A percentile compares a stretch with the other conserved stretches of the same genome.
Conservation (phyloP, 306 rosid genomes). For the Acmispon strigosus region DNA sequence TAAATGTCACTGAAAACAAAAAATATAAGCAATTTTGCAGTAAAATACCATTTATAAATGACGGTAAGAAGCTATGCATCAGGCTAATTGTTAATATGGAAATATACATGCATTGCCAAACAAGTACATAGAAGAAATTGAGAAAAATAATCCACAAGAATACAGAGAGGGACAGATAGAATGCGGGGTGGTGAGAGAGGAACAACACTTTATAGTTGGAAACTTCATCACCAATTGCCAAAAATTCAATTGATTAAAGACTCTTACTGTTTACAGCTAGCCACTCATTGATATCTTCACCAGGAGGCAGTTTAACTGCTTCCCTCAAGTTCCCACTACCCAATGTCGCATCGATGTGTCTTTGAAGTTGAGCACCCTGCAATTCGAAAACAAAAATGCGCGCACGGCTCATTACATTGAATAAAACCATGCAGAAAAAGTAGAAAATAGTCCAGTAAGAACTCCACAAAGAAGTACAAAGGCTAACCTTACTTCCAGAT, state of each 20-base stretch:
- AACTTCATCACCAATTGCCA: background rate
- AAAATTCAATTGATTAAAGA: background rate
- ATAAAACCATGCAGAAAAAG: background rate
- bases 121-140: background rate
- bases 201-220: background rate
- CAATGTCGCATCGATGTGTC: conserved; percentile 79
- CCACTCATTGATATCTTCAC: conserved; percentile 93
- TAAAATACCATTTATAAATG: background rate
- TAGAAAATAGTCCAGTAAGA: background rate
- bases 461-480: background rate
- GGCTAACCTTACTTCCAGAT: conserved; percentile 71
- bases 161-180: background rate
- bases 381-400: conserved; percentile 16
- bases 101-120: background rate
- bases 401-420: background rate
- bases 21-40: background rate
- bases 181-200: background rate
- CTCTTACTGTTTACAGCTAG: conserved; percentile 78
- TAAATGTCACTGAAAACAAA: background rate
- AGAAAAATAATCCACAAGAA: background rate
- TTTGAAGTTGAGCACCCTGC: conserved; percentile 86
- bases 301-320: conserved; percentile 82
- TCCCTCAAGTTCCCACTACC: conserved; percentile 90
- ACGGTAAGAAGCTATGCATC: background rate
- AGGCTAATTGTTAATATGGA: background rate